Base-by-base conservation (phyloP, 306 rosid species). In the Prunus campanulata region DNA sequence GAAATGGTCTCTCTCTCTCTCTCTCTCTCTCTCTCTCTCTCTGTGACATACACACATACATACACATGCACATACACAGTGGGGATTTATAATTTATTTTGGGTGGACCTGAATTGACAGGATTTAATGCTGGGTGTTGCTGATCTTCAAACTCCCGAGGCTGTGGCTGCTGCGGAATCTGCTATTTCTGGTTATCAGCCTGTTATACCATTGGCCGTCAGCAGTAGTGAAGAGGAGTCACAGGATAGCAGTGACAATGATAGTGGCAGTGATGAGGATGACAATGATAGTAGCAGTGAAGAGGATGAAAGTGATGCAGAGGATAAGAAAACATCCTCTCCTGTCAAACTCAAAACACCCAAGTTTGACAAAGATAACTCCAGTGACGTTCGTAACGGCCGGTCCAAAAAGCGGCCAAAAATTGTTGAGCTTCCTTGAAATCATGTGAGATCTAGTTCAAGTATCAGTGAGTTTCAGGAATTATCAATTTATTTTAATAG, bases 121-220 rank as follows among this genome's bases (percentile, higher is more conserved):
- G 92, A 93, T 79, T 86, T 91, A 84, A 91, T 93, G 96, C 84
- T 91, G 71, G 98, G 98, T 16, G 71, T 95, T 66, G 91, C 96
- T 54, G 97, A 94, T 86, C 98, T 94, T 63, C 85, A 84, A 59
- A 90, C 97, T 22, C 91, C 93, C 0, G 97, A 89, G 81, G 98
- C 97, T 35, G 95, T 92, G 80, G 92, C 93, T 72, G 98, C 96
- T 50, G 97, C 98, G 25, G 96, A 94, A 74, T 86, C 91, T 64
- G 95, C 92, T 11, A 77, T 90, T 75, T 77, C 90, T 20, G 83
- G 88, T 76, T 65, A n/a, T 74, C 95, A 82, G 81, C 86, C 86
- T 0, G 86, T 77, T 75, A 84, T 89, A 75, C 80, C 88, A 20
- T 78, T 88, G 83, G 75, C 79, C 35, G 74, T 66, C 77, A 84